Conservation (phyloP, 805 yeast species). For the Teunomyces barrocoloradensis region DNA sequence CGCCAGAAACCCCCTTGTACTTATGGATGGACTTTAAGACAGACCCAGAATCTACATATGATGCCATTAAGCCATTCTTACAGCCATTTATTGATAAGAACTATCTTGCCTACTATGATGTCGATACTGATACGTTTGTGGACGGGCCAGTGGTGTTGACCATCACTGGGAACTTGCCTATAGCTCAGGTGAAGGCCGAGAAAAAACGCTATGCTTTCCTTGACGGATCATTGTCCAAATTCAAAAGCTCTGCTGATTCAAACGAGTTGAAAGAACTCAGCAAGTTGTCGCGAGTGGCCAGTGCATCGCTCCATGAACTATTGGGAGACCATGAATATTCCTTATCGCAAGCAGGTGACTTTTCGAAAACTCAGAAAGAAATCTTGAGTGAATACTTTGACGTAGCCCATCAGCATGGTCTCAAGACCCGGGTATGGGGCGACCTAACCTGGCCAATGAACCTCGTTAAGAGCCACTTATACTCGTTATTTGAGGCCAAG, state of each 20-base stretch:
- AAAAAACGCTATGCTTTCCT: slow-evolving; percentile 40
- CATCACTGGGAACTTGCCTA: slow-evolving; percentile 65
- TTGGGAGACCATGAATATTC: slow-evolving; percentile 22
- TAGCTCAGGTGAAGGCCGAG: slow-evolving; percentile 27
- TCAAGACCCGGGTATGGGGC: slow-evolving; percentile 69
- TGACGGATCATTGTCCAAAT: slow-evolving; percentile 50
- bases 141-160: slow-evolving; percentile 61
- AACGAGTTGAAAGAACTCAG: slow-evolving; percentile 21
- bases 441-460: slow-evolving; percentile 63
- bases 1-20: slow-evolving; percentile 51
- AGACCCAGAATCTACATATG: slow-evolving; percentile 49
- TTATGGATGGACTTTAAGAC: slow-evolving; percentile 65
- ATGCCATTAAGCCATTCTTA: slow-evolving; percentile 43
- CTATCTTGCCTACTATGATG: slow-evolving; percentile 51
- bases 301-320: slow-evolving; percentile 39
- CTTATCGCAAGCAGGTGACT: slow-evolving; percentile 19
- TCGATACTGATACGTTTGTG: slow-evolving; percentile 25
- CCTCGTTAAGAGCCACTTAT: slow-evolving; percentile 47
- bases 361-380: slow-evolving; percentile 30
- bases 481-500: slow-evolving; percentile 44
- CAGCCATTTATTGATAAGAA: slow-evolving; percentile 45
- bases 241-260: slow-evolving; percentile 18
- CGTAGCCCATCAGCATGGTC: slow-evolving; percentile 47
- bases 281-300: slow-evolving; percentile 37
- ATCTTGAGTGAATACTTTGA: slow-evolving; percentile 26